Base-by-base conservation (phyloP, 2,329 filamentous ascomycete species). In the Mycogone perniciosa region DNA sequence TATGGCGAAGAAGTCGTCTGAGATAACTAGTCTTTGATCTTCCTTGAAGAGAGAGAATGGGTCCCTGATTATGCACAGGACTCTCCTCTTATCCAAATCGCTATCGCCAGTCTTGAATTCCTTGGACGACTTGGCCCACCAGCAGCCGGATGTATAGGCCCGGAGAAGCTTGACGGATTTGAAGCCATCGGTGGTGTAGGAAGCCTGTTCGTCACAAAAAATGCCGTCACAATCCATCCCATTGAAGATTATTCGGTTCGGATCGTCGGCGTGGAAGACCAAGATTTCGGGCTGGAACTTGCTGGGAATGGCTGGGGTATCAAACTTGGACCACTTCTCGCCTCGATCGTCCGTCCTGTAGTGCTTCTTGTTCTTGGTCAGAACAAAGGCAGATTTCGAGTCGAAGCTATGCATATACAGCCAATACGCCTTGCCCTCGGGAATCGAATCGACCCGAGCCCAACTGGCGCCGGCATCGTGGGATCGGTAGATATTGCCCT, bases 121-220 rank as follows among this genome's bases (percentile, higher is more conserved):
- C 5, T 80, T 76, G 9, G 87, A 83, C 10, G 82, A 81, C 63
- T 89, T 89, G 46, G 93, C 92, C 89, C 92, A 99, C 66, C 85
- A 82, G 67, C 93, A 99, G 54, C 86, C 85, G 44, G 81, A 76
- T 2, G 88, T 88, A 58, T 84, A 79, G 39, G 79, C 74, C 47
- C 86, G 79, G 53, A 96, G 76, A 5, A 76, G 69, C 57, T 86
- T 78, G 46, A 82, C 79, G 5, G 78, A 79, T 57, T 85, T 76
- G 73, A 99, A 99, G 57, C 89, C 89, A 67, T 97, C 86, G 10
- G 78, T 84, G 3, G 93, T 97, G 66, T 96, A 96, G 63, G 76
- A 74, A 48, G 80, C 73, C 52, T 79, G 69, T 62, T 85, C 81
- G 54, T 79, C 73, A 66, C 86, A 89, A 60, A 80, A 79, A 29